Evolutionary conservation across 2,329 filamentous ascomycete species (phyloP), one percentile per base, ranked within the genome.

Genomic region (Torrubiellomyces zombiae): DNA sequence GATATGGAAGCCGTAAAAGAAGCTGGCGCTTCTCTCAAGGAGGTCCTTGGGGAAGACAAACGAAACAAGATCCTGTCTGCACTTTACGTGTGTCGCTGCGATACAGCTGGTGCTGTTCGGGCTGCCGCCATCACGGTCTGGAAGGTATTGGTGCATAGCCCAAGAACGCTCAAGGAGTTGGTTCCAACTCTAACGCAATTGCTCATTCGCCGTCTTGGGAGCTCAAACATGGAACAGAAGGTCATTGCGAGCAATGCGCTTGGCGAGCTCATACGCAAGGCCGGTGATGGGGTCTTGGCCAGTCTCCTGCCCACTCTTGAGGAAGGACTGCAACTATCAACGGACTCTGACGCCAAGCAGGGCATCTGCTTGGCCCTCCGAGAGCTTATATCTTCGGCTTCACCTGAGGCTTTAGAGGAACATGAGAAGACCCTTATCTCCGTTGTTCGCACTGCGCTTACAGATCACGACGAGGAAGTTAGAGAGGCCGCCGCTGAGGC

Each of bases 171-270:
- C 42, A 93, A 93, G 56, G 89, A 98, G 47, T 69, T 98, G 42
- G 77, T 94, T 23, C 86, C 89, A 21, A 94, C 83, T 2, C 74
- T 98, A 32, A 92, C 83, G 5, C 85, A 94, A 48, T 72, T 98
- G 34, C 77, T 98, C 39, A 95, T 98, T 47, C 74, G 81, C 31
- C 79, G 89, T 24, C 67, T 98, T 38, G 89, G 83, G 33, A 95
- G 85, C 48, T 78, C 85, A 22, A 95, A 94, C 45, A 85, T 92
- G 75, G 89, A 98, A 50, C 89, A 98, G 52, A 95, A 94, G 60
- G 78, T 93, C 39, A 98, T 98, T 60, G 89, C 91, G 37, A 86
- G 86, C 48, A 95, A 95, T 49, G 83, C 89, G 24, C 65, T 98
- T 28, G 89, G 89, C 44, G 89, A 98, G 48, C 71, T 98, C 37